Evolutionary conservation across 805 yeast species (phyloP), one percentile per base, ranked within the genome.

Genomic region (Metschnikowia henanensis): DNA sequence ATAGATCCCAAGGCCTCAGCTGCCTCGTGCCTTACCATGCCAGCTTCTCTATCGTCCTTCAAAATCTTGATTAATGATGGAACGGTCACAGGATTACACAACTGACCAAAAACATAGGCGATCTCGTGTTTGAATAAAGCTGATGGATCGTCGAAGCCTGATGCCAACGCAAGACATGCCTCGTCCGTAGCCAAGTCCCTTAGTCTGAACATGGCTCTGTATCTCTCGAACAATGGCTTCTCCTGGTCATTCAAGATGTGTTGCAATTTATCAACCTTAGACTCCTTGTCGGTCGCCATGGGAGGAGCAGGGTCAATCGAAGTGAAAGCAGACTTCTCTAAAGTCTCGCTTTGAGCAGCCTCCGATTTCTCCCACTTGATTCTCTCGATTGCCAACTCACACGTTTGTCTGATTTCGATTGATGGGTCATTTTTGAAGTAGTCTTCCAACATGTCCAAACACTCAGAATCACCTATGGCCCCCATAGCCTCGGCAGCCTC

Each of bases 401-500:
- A 94, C 2, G 99, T 94, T 72, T 95, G 97, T 65, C 95, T 80
- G 45, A 94, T 94, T 56, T 91, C 97, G 52, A 87, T 73, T 41
- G 82, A 66, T 15, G 95, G 94, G 61, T 95, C 98, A 39, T 83
- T 77, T 49, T 71, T 65, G 55, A 67, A 74, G 65, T 83, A 89
- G 41, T 81, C 70, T 49, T 78, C 68, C 55, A 94, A 77, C 37
- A 90, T 62, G 1, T 72, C 78, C 43, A 94, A 64, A 12, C 95
- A 85, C 5, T 79, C 84, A 31, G 68, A 65, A 64, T 90, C 96
- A 37, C 96, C 96, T 40, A 94, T 73, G 34, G 99, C 99, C 49
- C 99, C 99, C 43, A 94, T 75, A 33, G 98, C 99, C 68, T 94
- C 99, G 6, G 99, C 99, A 15, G 99, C 99, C 67, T 94, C 99